A percentile compares a stretch with the other conserved stretches of the same genome.
Conservation (phyloP, 2,329 filamentous ascomycete genomes). For the Paraconiothyrium sp. region DNA sequence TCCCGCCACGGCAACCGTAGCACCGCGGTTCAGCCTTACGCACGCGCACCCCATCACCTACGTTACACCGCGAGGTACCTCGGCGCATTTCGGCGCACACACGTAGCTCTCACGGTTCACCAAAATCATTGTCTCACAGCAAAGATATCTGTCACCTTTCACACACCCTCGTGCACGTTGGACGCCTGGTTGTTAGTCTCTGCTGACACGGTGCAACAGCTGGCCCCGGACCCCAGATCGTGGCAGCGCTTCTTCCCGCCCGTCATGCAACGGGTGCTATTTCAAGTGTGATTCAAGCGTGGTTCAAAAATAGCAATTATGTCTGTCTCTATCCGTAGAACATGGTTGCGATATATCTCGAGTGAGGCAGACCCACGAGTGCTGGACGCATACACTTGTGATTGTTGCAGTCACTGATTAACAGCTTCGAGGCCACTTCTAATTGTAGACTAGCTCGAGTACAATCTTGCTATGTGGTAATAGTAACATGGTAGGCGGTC, state of each 20-base stretch:
- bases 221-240: constrained; percentile 7
- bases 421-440: not conserved
- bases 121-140: constrained; percentile 6
- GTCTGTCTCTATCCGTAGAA: not conserved
- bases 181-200: not conserved
- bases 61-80: constrained; percentile 1
- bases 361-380: not conserved
- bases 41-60: not conserved
- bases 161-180: not conserved
- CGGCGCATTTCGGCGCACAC: not conserved
- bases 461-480: too few relatives aligned
- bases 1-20: not conserved
- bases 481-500: too few relatives aligned
- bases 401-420: not conserved
- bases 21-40: constrained; percentile 11
- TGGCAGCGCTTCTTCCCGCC: constrained; percentile 7
- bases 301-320: not conserved
- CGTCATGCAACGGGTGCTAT: constrained; percentile 13
- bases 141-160: not conserved
- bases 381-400: not conserved
- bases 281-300: not conserved
- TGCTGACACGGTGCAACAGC: not conserved
- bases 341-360: not conserved
- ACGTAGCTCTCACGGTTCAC: not conserved
- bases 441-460: too few relatives aligned